Conservation (phyloP, 192 early-diverging fungal genomes). For the Coemansia sp. region DNA sequence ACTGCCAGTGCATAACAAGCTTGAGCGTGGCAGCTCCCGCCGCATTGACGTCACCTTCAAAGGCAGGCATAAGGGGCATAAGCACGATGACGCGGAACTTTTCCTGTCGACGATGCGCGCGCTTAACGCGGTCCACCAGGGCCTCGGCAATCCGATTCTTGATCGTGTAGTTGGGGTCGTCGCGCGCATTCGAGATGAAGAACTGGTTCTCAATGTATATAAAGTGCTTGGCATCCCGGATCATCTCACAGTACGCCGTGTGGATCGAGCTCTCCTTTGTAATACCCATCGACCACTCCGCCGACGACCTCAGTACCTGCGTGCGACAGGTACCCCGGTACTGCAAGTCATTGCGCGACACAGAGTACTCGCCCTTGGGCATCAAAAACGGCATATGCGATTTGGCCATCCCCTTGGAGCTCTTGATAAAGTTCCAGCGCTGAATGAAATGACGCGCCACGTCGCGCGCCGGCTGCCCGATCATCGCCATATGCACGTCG, state of each 20-base stretch:
- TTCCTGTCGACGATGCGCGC: conserved; percentile 67
- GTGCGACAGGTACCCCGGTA: conserved; percentile 65
- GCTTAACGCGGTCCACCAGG: conserved; percentile 73
- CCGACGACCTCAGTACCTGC: conserved; percentile 69
- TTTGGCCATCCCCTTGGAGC: conserved; percentile 64
- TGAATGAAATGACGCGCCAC: conserved; percentile 83
- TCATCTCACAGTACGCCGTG: conserved; percentile 76
- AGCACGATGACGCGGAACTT: conserved; percentile 78
- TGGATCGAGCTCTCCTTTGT: conserved; percentile 75
- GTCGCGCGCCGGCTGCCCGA: conserved; percentile 78
- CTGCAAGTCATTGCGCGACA: conserved; percentile 60
- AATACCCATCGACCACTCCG: conserved; percentile 69
- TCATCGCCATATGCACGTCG: conserved; percentile 77
- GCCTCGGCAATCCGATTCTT: conserved; percentile 84
- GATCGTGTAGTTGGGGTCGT: conserved; percentile 60
- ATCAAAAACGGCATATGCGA: conserved; percentile 65
- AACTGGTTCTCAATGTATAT: conserved; percentile 94
- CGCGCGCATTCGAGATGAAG: conserved; percentile 66
- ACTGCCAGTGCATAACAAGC: conserved; percentile 83
- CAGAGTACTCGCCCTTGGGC: conserved; percentile 69
- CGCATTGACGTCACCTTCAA: conserved; percentile 78
- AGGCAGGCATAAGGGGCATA: conserved; percentile 84
- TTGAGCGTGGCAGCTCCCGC: conserved; percentile 71
- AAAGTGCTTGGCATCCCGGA: conserved; percentile 74
- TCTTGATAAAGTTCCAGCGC: conserved; percentile 89